Percentiles rank a stretch among this genome's conserved stretches.
Evolutionary conservation across 2,329 filamentous ascomycete species (phyloP).

Genomic region (Nakataea oryzae): DNA sequence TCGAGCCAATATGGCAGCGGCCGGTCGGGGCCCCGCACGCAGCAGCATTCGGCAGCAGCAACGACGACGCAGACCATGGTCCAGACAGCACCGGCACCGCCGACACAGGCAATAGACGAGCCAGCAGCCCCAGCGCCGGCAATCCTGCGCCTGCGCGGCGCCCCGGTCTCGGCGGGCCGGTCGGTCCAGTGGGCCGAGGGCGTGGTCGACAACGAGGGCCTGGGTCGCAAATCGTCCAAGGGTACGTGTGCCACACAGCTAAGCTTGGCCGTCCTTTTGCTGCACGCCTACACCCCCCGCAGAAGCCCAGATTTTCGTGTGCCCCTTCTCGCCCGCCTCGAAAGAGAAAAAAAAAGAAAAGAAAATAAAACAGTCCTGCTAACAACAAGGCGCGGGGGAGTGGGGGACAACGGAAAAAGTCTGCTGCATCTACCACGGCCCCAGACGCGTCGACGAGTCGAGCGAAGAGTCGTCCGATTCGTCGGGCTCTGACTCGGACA

Average conservation of each 20-base stretch:
- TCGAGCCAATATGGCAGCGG: background rate
- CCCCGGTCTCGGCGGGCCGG: constrained; percentile 33
- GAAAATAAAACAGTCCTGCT: no score
- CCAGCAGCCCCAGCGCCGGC: constrained; percentile 18
- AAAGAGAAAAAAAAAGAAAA: no score
- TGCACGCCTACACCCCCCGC: no score
- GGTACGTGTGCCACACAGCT: constrained; percentile 35
- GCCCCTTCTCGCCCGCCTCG: no score
- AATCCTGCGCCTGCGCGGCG: constrained; percentile 43
- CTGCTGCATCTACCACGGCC: constrained; percentile 97
- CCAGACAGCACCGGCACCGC: background rate
- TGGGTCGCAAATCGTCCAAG: constrained; percentile 92
- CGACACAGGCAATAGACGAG: constrained; percentile 6
- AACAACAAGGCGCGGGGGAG: no score
- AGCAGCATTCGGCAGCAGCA: constrained; percentile 3
- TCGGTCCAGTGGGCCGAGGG: constrained; percentile 87
- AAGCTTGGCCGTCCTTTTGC: no score
- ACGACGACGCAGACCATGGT: constrained; percentile 10
- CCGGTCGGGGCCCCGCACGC: background rate
- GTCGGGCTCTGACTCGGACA: constrained; percentile 37
- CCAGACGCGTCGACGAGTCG: constrained; percentile 72
- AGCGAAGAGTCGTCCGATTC: constrained; percentile 56
- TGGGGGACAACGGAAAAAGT: constrained; percentile 47
- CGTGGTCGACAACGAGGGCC: constrained; percentile 89
- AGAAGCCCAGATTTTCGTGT: no score